These are phyloP conservation scores for Spiraea crenata DNA, from an alignment of 331 rosid species.

Conservation along the genomic window DNA sequence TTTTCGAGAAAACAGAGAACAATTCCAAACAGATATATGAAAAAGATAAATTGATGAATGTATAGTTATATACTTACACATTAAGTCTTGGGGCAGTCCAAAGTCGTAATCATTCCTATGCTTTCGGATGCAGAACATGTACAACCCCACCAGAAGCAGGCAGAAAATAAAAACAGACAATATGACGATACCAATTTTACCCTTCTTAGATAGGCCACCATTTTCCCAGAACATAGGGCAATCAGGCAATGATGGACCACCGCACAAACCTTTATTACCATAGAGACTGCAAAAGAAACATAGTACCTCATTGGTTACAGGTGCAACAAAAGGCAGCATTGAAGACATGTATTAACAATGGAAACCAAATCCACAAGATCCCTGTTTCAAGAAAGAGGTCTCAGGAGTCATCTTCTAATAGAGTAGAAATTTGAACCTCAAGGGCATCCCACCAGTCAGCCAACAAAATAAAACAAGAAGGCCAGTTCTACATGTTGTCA, in stretches of 20 bases:
- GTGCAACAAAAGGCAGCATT: not conserved
- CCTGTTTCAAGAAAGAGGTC: not conserved
- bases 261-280: constrained; percentile 83
- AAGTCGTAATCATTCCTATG: constrained; percentile 83
- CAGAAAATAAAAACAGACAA: constrained; percentile 55
- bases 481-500: not conserved
- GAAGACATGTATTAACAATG: not conserved
- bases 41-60: constrained; percentile 8
- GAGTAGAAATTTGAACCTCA: not conserved
- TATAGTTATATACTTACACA: constrained; percentile 50
- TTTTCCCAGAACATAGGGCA: constrained; percentile 90
- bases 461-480: not conserved
- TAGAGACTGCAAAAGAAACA: constrained; percentile 58
- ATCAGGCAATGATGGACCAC: constrained; percentile 66
- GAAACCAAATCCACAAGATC: not conserved
- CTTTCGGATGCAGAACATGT: constrained; percentile 66
- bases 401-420: not conserved
- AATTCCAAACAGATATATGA: not conserved
- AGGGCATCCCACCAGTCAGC: not conserved
- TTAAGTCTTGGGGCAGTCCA: constrained; percentile 82
- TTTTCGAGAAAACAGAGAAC: not conserved
- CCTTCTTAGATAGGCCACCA: constrained; percentile 63
- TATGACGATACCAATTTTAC: constrained; percentile 74
- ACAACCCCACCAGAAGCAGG: constrained; percentile 50
- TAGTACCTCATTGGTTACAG: not conserved